Conservation (phyloP, 257 asterid genomes). For the Gentiana macrophylla region DNA sequence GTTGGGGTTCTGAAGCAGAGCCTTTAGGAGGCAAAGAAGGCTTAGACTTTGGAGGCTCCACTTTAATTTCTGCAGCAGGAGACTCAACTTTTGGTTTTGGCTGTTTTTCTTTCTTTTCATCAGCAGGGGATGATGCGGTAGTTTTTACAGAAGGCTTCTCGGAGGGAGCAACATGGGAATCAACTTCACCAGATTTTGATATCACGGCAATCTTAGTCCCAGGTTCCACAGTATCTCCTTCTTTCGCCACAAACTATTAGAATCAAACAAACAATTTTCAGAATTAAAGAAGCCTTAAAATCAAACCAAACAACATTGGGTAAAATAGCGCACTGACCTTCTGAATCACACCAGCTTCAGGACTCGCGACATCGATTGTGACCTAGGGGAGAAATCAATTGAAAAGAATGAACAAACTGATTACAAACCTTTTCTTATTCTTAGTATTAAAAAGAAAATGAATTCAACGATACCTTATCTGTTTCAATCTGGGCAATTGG, state of each 20-base stretch:
- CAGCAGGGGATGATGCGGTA: slow-evolving; percentile 28
- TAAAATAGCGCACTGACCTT: slow-evolving; percentile 34
- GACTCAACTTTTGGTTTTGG: slow-evolving; percentile 47
- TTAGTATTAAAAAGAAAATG: background rate
- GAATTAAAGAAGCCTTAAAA: slow-evolving; percentile 6
- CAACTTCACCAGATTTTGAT: slow-evolving; percentile 73
- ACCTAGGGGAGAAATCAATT: slow-evolving; percentile 42
- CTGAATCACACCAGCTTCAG: slow-evolving; percentile 94
- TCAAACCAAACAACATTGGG: background rate
- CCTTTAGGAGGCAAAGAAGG: slow-evolving; percentile 28
- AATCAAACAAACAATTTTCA: background rate
- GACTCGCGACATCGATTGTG: slow-evolving; percentile 94
- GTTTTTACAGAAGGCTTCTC: slow-evolving; percentile 61
- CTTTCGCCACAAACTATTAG: slow-evolving; percentile 65
- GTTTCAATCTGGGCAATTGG: slow-evolving; percentile 98
- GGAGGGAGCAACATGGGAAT: slow-evolving; percentile 68
- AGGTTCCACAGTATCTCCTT: slow-evolving; percentile 96
- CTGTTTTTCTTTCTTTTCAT: slow-evolving; percentile 50
- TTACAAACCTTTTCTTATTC: background rate
- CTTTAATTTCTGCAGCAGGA: slow-evolving; percentile 26
- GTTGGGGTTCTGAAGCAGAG: slow-evolving; percentile 81
- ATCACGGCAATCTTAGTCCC: slow-evolving; percentile 84
- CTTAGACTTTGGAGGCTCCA: slow-evolving; percentile 52
- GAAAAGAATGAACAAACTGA: background rate
- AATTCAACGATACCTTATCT: slow-evolving; percentile 56